phyloP scores from a whole-genome alignment of 345 rosid species.

The Dovyalis caffra region DNA sequence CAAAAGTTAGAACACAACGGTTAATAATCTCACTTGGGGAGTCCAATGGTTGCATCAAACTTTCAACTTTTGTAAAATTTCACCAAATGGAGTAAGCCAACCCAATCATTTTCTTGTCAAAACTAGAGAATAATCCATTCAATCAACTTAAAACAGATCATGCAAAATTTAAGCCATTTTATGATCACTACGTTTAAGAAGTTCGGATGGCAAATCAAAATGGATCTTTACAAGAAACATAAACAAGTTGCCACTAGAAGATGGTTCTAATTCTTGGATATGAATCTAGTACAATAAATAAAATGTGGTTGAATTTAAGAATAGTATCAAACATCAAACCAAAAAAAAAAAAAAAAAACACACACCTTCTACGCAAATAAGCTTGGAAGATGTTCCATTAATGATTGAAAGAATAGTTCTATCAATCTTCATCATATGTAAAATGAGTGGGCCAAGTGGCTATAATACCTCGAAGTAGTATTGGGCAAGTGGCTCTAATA shows the following conservation, averaged over 20 bases:
- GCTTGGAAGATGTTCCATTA: not conserved
- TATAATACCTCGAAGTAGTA: too few relatives aligned
- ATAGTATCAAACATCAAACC: too few relatives aligned
- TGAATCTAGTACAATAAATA: too few relatives aligned
- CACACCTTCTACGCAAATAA: not conserved
- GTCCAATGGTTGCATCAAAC: conserved; percentile 86
- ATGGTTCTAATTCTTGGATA: too few relatives aligned
- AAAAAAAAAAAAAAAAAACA: too few relatives aligned
- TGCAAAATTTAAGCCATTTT: not conserved
- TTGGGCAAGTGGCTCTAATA: conserved; percentile 33
- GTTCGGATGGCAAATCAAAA: not conserved
- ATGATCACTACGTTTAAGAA: too few relatives aligned
- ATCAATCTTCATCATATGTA: not conserved
- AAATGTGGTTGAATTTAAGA: too few relatives aligned
- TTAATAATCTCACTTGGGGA: conserved; percentile 74
- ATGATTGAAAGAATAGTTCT: too few relatives aligned
- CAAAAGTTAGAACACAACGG: conserved; percentile 11
- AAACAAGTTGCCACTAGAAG: too few relatives aligned
- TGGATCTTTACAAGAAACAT: not conserved
- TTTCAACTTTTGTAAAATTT: conserved; percentile 87
- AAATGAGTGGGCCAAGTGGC: not conserved
- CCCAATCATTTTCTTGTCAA: conserved; percentile 80
- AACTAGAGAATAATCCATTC: not conserved
- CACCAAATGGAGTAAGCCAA: conserved; percentile 74
- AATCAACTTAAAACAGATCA: not conserved